phyloP scores from a whole-genome alignment of 2,329 filamentous ascomycete species.

The Cryphonectria naterciae region DNA sequence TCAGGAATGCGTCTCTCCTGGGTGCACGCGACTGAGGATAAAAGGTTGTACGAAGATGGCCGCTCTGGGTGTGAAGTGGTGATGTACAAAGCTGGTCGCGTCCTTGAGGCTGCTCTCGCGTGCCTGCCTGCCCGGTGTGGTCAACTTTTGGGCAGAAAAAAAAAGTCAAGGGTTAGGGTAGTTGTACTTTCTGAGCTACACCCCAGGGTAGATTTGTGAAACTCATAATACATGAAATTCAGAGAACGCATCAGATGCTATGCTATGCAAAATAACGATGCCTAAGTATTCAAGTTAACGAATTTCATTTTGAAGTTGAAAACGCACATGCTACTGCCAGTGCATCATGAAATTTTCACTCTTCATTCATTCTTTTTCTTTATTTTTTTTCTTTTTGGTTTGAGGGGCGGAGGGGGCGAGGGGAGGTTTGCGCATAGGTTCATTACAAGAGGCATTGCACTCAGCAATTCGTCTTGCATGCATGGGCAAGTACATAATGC shows the following conservation, averaged over 20 bases:
- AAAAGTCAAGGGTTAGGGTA: constrained; percentile 15
- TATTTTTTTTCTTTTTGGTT: too few relatives aligned
- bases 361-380: background rate
- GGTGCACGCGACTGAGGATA: background rate
- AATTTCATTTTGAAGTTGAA: background rate
- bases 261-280: background rate
- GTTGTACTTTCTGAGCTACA: background rate
- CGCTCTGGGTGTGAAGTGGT: background rate
- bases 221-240: background rate
- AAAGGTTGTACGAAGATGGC: background rate
- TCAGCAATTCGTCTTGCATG: background rate
- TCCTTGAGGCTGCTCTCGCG: constrained; percentile 23
- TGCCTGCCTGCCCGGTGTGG: constrained; percentile 10
- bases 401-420: too few relatives aligned
- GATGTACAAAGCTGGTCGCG: constrained; percentile 1
- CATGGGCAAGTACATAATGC: background rate
- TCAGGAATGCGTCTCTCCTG: background rate
- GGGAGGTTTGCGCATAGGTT: background rate
- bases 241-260: background rate
- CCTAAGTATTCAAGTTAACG: background rate
- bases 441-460: background rate
- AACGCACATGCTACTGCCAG: background rate
- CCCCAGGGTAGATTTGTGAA: background rate
- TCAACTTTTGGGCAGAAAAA: constrained; percentile 17
- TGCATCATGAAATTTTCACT: background rate